phyloP scores from a whole-genome alignment of 148 eudicot species.

The Nyssa sinensis region DNA sequence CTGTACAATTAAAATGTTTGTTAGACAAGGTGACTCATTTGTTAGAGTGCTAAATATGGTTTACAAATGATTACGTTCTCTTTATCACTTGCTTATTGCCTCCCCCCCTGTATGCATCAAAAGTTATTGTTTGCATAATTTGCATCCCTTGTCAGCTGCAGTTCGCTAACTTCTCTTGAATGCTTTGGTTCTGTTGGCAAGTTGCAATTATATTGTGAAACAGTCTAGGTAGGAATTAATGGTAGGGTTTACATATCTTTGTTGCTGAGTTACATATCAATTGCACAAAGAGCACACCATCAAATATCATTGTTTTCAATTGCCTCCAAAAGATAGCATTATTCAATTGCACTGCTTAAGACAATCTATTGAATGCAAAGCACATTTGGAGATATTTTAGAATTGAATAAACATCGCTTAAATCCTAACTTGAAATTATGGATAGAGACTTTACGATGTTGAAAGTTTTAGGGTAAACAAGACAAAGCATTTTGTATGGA shows the following conservation, averaged over 20 bases:
- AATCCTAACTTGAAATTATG: neutral
- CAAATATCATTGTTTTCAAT: too few relatives aligned
- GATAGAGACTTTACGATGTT: neutral
- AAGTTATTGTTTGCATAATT: neutral
- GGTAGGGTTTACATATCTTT: too few relatives aligned
- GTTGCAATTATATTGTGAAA: neutral
- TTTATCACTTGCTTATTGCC: conserved; percentile 2
- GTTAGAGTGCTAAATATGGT: neutral
- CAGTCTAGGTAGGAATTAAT: neutral
- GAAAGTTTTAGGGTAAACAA: neutral
- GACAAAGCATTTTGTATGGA: too few relatives aligned
- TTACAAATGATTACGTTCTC: neutral
- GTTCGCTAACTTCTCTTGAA: neutral
- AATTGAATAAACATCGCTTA: neutral
- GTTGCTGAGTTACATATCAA: neutral
- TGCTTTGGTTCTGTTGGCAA: neutral
- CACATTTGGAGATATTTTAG: neutral
- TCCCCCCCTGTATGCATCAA: neutral
- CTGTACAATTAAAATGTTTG: too few relatives aligned
- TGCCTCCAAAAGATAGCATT: too few relatives aligned
- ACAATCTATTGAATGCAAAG: neutral
- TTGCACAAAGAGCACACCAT: neutral
- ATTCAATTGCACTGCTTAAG: neutral
- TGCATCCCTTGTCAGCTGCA: too few relatives aligned
- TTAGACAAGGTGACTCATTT: too few relatives aligned